These are phyloP conservation scores for Globisporangium polare DNA, from an alignment of 352 stramenopile genomes.

Conservation along the genomic window DNA sequence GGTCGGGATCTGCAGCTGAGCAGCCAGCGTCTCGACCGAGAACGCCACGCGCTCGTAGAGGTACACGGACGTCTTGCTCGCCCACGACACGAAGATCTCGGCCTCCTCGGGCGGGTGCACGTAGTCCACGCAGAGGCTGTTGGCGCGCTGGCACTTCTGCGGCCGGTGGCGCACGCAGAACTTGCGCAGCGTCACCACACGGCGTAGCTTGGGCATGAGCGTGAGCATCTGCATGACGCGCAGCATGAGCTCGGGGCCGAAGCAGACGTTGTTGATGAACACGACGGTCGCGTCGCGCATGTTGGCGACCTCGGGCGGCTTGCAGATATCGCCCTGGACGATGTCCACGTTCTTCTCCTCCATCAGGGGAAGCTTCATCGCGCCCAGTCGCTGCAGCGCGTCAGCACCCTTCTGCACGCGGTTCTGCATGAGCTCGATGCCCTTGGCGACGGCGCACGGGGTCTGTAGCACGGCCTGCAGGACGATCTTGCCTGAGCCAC, in stretches of 20 bases:
- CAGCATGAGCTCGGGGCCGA: conserved; percentile 72
- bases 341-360: conserved; percentile 53
- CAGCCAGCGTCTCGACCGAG: conserved; percentile 32
- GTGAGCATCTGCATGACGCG: conserved; percentile 63
- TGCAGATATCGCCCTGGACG: conserved; percentile 72
- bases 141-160: conserved; percentile 48
- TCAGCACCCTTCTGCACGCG: conserved; percentile 56
- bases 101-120: conserved; percentile 60
- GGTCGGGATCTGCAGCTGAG: conserved; percentile 22
- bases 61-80: conserved; percentile 70
- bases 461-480: conserved; percentile 73
- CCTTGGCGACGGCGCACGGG: conserved; percentile 52
- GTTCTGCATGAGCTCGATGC: conserved; percentile 86
- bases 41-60: conserved; percentile 63
- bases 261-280: conserved; percentile 88
- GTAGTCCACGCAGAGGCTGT: conserved; percentile 64
- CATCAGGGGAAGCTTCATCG: conserved; percentile 35
- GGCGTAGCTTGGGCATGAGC: conserved; percentile 52
- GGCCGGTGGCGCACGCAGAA: conserved; percentile 74
- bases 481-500: conserved; percentile 78
- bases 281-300: conserved; percentile 77
- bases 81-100: conserved; percentile 80
- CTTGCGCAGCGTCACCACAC: conserved; percentile 73
- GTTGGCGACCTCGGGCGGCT: conserved; percentile 40
- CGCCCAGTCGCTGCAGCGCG: conserved; percentile 46